Evolutionary conservation across 306 rosid species (phyloP), one percentile per base, ranked within the genome.

Genomic region (Argentina anserina): DNA sequence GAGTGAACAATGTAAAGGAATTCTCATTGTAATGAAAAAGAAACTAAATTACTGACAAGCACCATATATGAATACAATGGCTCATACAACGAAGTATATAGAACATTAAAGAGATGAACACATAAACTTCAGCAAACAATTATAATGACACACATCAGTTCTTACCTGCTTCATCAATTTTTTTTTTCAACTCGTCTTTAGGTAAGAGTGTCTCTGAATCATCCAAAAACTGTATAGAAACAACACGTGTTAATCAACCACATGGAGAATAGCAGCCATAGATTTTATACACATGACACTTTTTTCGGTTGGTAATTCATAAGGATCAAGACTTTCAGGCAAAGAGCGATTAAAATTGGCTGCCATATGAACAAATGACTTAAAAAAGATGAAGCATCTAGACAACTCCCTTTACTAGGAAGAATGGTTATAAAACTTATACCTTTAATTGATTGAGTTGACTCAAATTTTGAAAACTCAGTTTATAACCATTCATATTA

Each of bases 171-270:
- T 88, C 81, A 7, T 86, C 87, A 73, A 88, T 87, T 34, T 87
- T 86, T 80, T 86, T 85, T 85, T 87, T 88, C 41, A 95, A 86
- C 75, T 91, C 90, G 65, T 83, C 96, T 9, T 80, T 80, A 1
- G 92, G 90, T 70, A 95, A 76, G 75, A 95, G 82, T 14, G 97
- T 13, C 55, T 79, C 89, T 25, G 98, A 91, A 83, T 85, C 69
- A 76, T 91, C 97, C 86, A 95, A 79, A 83, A 95, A 13, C 99
- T 95, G 85, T 77, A 85, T 11, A 10, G 23, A 72, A 46, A 23
- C 49, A 61, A 29, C 46, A 18, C 20, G 10, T 5, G 68, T 55
- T 71, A 69, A 25, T 58, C 37, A 67, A 66, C 53, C 8, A 39
- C 11, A 43, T 29, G 60, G 40, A 26, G 59, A n/a, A n/a, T n/a